Conservation (phyloP, 2,329 filamentous ascomycete genomes). For the Colletotrichum scovillei region DNA sequence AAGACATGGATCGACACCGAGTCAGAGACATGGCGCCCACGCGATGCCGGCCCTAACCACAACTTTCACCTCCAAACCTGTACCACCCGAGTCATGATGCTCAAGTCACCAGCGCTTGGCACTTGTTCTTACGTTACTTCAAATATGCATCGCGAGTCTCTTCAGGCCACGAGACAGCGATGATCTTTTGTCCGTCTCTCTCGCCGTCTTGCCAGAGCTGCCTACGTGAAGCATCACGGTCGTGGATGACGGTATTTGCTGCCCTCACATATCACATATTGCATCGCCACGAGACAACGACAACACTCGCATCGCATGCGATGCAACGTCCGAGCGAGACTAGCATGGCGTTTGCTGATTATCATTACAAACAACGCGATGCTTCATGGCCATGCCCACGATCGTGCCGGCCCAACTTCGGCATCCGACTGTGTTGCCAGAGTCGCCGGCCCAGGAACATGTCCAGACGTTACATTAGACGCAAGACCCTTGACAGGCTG, state of each 20-base stretch:
- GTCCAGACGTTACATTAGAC: neutral
- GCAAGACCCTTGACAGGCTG: neutral
- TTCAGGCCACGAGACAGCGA: slow-evolving; percentile 8
- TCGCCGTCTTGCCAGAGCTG: neutral
- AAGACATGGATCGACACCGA: slow-evolving; percentile 28
- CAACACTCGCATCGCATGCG: neutral
- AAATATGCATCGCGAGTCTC: slow-evolving; percentile 12
- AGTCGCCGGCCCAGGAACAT: neutral
- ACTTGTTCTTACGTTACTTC: slow-evolving; percentile 26
- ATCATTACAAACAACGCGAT: neutral
- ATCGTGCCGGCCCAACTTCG: slow-evolving; percentile 7
- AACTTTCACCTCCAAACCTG: neutral
- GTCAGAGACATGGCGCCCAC: slow-evolving; percentile 31
- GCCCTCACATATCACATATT: neutral
- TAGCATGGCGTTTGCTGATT: neutral
- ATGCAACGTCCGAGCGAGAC: slow-evolving; percentile 10
- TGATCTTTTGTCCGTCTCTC: neutral
- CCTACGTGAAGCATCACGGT: neutral
- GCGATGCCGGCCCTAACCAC: slow-evolving; percentile 15
- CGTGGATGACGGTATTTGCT: neutral
- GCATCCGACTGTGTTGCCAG: slow-evolving; percentile 8
- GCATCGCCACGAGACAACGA: slow-evolving; percentile 10
- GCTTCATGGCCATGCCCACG: neutral
- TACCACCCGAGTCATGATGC: slow-evolving; percentile 24
- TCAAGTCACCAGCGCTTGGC: slow-evolving; percentile 20